Conservation (phyloP, 805 yeast genomes). For the Brettanomyces custersianus region DNA sequence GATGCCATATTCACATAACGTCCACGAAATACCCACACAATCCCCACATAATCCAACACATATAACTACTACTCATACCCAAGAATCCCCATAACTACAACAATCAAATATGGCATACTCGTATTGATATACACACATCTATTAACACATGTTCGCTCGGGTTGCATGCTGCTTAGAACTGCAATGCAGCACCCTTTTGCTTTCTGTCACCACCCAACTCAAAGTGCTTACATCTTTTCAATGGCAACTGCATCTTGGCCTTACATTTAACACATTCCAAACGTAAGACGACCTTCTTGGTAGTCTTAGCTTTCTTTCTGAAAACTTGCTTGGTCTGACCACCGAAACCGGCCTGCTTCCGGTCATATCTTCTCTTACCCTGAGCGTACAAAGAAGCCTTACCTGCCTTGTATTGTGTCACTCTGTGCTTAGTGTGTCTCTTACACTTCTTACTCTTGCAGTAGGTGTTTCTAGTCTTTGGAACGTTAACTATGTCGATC, state of each 20-base stretch:
- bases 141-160: too few relatives aligned
- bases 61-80: too few relatives aligned
- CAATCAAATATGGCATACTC: too few relatives aligned
- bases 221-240: conserved; percentile 99
- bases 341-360: conserved; percentile 99
- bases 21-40: too few relatives aligned
- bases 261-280: conserved; percentile 98
- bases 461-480: conserved; percentile 99
- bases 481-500: conserved; percentile 84
- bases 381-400: conserved; percentile 98
- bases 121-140: too few relatives aligned
- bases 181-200: conserved; percentile 99
- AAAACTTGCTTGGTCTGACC: conserved; percentile 99
- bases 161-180: conserved; percentile 66
- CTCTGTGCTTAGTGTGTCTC: conserved; percentile 99
- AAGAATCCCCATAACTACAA: too few relatives aligned
- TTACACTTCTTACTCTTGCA: conserved; percentile 99
- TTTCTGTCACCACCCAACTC: conserved; percentile 99
- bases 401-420: conserved; percentile 99
- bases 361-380: conserved; percentile 99
- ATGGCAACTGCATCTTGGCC: conserved; percentile 95
- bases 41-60: too few relatives aligned
- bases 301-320: conserved; percentile 99
- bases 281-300: conserved; percentile 99
- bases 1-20: too few relatives aligned